Base-by-base conservation (phyloP, 2,329 filamentous ascomycete species). In the Fusarium sp. region DNA sequence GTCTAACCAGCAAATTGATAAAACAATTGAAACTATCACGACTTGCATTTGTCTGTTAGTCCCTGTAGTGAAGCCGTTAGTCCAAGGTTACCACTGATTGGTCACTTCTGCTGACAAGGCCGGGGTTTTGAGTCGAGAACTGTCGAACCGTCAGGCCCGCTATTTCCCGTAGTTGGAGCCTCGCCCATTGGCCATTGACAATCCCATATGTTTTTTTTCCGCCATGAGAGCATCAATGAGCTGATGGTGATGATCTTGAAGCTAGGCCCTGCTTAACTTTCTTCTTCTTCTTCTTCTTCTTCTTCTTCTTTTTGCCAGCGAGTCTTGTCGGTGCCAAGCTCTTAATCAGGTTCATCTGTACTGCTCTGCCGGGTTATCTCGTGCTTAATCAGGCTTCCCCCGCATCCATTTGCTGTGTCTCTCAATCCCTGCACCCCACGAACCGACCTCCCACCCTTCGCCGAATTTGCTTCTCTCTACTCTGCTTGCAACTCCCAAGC, bases 181-280 rank as follows among this genome's bases (percentile, higher is more conserved):
- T 54, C 27, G 16, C 20, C 35, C 18, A 76, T 76, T 76, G 73
- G 73, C 7, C 14, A 13, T 16, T 16, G 27, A 43, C 54, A 56
- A 59, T 50, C 52, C 41, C 31, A 59, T 35, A 54, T 18, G 27
- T 27, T 62, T 62, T 67, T 31, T 68, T 71, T 67, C 60, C 64
- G 22, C 20, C 37, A 31, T 56, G 22, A 31, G 65, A 52, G 39
- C 41, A 11, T 5, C 13, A 29, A 69, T 76, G 50, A 63, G 58
- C 74, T 75, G 74, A 76, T 75, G 31, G 54, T 71, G 62, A 74
- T 67, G 67, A 68, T 16, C 41, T 61, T 48, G 24, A 45, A 33
- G 39, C 45, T 13, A 11, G 64, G 43, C 37, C 33, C n/a, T 39
- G 35, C 37, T 75, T 35, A 29, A 69, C 56, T 60, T 75, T 74